Evolutionary conservation across 768 basidiomycete species (phyloP).

Genomic region (Boletus coccyginus): DNA sequence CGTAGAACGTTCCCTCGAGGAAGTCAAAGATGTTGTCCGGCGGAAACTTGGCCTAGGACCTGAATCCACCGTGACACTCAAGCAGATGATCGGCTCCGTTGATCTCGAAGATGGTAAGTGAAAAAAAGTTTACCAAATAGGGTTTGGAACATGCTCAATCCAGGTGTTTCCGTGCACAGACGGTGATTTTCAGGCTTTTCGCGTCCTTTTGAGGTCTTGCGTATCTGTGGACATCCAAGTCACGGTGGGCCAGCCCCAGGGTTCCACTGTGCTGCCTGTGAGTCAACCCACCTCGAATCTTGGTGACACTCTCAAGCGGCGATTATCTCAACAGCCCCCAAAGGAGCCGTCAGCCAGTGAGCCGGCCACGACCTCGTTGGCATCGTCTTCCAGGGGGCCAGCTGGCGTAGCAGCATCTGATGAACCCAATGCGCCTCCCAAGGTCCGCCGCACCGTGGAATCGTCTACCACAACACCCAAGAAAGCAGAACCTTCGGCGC

Average conservation of each 20-base stretch:
- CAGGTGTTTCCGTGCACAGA: conserved; percentile 39
- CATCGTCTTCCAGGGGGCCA: not conserved
- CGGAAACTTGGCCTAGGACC: conserved; percentile 55
- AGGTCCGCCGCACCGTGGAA: not conserved
- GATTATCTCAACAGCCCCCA: not conserved
- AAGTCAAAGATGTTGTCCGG: conserved; percentile 55
- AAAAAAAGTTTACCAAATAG: not conserved
- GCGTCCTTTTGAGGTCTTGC: conserved; percentile 40
- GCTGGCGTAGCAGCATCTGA: too few species aligned
- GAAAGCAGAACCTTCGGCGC: conserved; percentile 4
- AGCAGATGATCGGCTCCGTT: conserved; percentile 54
- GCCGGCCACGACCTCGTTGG: not conserved
- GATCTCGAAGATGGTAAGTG: conserved; percentile 74
- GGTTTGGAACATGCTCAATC: not conserved
- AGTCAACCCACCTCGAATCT: not conserved
- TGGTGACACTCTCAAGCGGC: not conserved
- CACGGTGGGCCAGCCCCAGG: conserved; percentile 11
- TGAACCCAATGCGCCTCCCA: not conserved
- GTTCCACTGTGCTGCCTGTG: conserved; percentile 8
- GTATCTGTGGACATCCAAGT: conserved; percentile 39
- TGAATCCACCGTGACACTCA: conserved; percentile 36
- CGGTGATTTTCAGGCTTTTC: conserved; percentile 78
- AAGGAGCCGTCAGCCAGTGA: not conserved
- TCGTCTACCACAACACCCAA: not conserved
- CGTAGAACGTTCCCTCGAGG: conserved; percentile 59